Conservation (phyloP, 164 flowering plant species). For the Stephania yunnanensis region DNA sequence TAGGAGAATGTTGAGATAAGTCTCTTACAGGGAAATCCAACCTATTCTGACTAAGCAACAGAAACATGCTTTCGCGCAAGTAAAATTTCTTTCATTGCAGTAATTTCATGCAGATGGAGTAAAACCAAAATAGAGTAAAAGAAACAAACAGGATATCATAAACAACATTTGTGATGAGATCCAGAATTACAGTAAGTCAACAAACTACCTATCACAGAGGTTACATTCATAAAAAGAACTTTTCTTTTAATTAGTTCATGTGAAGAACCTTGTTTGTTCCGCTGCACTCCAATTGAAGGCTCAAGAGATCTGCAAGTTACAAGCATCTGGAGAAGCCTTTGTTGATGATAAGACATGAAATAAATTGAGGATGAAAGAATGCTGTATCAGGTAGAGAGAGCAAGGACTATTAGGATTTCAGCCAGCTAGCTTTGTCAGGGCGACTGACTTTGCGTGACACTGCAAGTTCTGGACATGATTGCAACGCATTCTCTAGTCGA, state of each 20-base stretch:
- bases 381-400: neutral
- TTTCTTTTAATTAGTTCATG: too few species aligned
- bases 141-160: neutral
- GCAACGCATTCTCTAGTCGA: constrained; percentile 2
- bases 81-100: too few species aligned
- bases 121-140: neutral
- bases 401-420: constrained; percentile 6
- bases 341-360: neutral
- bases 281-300: neutral
- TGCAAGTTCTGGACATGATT: neutral
- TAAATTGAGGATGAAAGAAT: neutral
- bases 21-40: neutral
- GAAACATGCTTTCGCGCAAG: too few species aligned
- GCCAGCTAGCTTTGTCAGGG: neutral
- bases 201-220: neutral
- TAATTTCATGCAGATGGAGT: too few species aligned
- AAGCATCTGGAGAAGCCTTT: neutral
- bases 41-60: neutral
- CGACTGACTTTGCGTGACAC: constrained; percentile 3
- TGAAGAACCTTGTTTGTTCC: constrained; percentile 3
- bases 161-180: neutral
- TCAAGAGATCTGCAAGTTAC: neutral
- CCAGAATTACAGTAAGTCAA: neutral
- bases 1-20: neutral
- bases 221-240: constrained; percentile 10